These are phyloP conservation scores for Cadophora sp. DNA, from an alignment of 2,329 filamentous ascomycete species.

Conservation along the genomic window DNA sequence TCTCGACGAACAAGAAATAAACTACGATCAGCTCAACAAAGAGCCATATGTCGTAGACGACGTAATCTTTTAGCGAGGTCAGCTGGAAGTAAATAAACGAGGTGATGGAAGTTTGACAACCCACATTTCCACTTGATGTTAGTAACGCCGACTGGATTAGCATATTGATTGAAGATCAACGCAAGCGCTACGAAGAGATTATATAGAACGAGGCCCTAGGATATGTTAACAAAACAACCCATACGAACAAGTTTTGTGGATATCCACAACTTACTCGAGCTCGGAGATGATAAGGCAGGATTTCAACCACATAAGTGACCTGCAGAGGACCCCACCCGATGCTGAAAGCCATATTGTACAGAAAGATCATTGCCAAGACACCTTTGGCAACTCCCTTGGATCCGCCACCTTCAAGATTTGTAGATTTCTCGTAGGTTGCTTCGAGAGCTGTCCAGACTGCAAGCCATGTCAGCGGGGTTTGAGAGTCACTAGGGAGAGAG, in stretches of 20 bases:
- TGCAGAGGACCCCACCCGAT: slow-evolving; percentile 39
- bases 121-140: slow-evolving; percentile 48
- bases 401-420: slow-evolving; percentile 19
- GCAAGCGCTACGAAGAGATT: slow-evolving; percentile 51
- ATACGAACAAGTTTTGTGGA: neutral
- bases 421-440: slow-evolving; percentile 33
- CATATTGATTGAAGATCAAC: slow-evolving; percentile 51
- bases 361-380: slow-evolving; percentile 49
- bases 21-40: slow-evolving; percentile 32
- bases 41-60: slow-evolving; percentile 47
- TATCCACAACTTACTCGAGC: slow-evolving; percentile 26
- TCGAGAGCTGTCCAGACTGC: slow-evolving; percentile 36
- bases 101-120: neutral
- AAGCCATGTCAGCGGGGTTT: neutral
- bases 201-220: slow-evolving; percentile 47
- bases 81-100: neutral
- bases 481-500: neutral
- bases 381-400: slow-evolving; percentile 26
- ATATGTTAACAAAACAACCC: neutral
- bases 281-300: slow-evolving; percentile 39
- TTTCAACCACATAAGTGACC: slow-evolving; percentile 39
- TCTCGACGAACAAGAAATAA: slow-evolving; percentile 47
- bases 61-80: slow-evolving; percentile 21
- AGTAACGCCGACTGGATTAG: slow-evolving; percentile 49
- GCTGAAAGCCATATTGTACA: slow-evolving; percentile 52